Conservation (phyloP, 139 green algal species). For the Coccomyxa sp. region DNA sequence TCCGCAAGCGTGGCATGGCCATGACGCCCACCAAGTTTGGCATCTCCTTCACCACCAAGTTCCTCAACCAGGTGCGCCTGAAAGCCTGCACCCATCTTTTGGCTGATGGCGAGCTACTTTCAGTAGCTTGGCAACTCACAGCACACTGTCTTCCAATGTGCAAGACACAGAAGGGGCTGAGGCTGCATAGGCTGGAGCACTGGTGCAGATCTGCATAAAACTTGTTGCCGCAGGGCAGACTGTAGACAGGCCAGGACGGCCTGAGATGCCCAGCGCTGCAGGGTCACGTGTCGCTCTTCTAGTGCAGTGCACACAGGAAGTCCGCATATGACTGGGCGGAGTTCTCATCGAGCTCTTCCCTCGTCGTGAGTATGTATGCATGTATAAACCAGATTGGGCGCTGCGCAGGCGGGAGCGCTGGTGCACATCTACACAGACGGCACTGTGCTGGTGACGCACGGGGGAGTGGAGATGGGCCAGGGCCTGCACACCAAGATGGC, state of each 20-base stretch:
- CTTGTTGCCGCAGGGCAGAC: too few species aligned
- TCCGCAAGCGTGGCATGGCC: conserved; percentile 85
- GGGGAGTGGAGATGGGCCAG: conserved; percentile 98
- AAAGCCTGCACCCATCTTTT: conserved; percentile 1
- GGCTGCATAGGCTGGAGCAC: conserved; percentile 77
- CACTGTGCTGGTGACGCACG: conserved; percentile 91
- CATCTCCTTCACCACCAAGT: conserved; percentile 56
- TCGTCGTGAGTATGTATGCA: too few species aligned
- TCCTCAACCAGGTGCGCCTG: conserved; percentile 70
- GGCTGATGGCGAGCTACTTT: background rate
- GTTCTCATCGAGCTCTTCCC: too few species aligned
- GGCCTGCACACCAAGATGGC: conserved; percentile 8
- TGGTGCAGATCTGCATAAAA: conserved; percentile 91
- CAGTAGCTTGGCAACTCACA: background rate
- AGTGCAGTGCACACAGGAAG: too few species aligned
- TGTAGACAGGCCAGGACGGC: too few species aligned
- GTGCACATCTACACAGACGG: conserved; percentile 91
- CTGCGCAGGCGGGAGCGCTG: conserved; percentile 82
- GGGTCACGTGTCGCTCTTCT: too few species aligned
- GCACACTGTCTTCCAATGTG: background rate
- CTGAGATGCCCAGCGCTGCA: too few species aligned
- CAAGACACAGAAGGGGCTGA: too few species aligned
- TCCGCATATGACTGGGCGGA: too few species aligned
- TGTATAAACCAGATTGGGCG: too few species aligned
- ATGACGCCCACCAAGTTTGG: conserved; percentile 92